Evolutionary conservation across 805 yeast genomes (phyloP).

Genomic region (Torulaspora gathmanii): DNA sequence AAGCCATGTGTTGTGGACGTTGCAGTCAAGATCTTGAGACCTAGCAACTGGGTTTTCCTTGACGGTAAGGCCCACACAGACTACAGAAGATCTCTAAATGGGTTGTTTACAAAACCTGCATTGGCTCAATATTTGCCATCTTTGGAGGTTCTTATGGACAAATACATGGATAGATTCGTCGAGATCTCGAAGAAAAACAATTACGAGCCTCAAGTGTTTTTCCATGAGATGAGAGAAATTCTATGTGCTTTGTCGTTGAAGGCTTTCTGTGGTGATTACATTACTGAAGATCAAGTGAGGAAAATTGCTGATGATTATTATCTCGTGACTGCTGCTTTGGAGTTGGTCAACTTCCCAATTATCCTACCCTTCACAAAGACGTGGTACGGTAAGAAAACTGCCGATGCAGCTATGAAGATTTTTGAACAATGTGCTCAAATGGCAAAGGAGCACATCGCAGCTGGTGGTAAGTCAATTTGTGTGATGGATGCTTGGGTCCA

Average conservation of each 20-base stretch:
- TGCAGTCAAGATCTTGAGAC: conserved; percentile 88
- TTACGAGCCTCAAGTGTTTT: conserved; percentile 59
- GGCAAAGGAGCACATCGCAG: conserved; percentile 75
- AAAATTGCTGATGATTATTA: conserved; percentile 88
- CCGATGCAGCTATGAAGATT: conserved; percentile 89
- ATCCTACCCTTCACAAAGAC: conserved; percentile 94
- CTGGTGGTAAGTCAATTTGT: conserved; percentile 76
- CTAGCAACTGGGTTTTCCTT: conserved; percentile 94
- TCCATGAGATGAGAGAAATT: conserved; percentile 92
- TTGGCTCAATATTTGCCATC: conserved; percentile 78
- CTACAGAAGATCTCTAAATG: conserved; percentile 85
- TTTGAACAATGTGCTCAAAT: conserved; percentile 83
- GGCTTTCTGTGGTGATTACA: conserved; percentile 94
- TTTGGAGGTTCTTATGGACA: conserved; percentile 79
- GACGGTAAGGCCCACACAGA: conserved; percentile 96
- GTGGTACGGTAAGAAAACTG: conserved; percentile 93
- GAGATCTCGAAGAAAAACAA: conserved; percentile 51
- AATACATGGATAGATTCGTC: conserved; percentile 65
- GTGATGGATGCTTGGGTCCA: conserved; percentile 94
- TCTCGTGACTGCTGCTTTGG: conserved; percentile 90
- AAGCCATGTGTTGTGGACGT: conserved; percentile 98
- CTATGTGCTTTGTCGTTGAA: conserved; percentile 90
- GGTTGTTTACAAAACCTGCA: conserved; percentile 80
- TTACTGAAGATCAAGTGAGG: conserved; percentile 85
- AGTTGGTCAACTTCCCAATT: conserved; percentile 95